Evolutionary conservation across 805 yeast genomes (phyloP), one percentile per base, ranked within the genome.

Genomic region (Metschnikowia borealis): DNA sequence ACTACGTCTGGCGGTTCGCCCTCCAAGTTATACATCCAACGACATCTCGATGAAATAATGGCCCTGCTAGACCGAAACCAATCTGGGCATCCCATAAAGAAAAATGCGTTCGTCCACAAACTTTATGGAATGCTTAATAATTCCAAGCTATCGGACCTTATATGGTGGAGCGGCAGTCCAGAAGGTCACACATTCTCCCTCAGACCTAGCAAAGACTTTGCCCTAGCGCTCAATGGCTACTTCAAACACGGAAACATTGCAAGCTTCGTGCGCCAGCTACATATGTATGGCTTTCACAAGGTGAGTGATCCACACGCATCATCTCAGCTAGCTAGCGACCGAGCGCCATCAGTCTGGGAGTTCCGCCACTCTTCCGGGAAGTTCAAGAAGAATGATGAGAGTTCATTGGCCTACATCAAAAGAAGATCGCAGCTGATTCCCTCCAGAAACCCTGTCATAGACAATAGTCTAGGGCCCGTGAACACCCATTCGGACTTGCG

Each of bases 281-380:
- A 92, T 72, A 92, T 91, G 97, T 90, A 90, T 65, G 97, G 97
- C 1, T 90, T 91, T 71, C 97, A 91, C 67, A 90, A 91, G 69
- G 84, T 87, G 7, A 79, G 71, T 53, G 83, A 79, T 52, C 74
- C 73, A 8, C 60, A 44, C 39, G 39, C 38, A 33, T 46, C 38
- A 44, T 48, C 48, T 13, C 51, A 46, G 23, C 38, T 37, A 23
- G 34, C 39, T 26, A 34, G 33, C 5, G 61, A 55, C 47, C 60
- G 60, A 39, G 67, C 63, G 38, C 59, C 67, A 6, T 70, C 75
- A 8, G 67, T 79, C 4, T 80, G 84, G 84, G 84, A 80, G 59
- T 80, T 80, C 63, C 76, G 79, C 52, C 84, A 80, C 54, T 66
- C 74, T 42, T 64, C 73, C 39, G 83, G 82, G 3, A 74, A 70